Base-by-base conservation (phyloP, 148 eudicot genomes). In the Silene conica region DNA sequence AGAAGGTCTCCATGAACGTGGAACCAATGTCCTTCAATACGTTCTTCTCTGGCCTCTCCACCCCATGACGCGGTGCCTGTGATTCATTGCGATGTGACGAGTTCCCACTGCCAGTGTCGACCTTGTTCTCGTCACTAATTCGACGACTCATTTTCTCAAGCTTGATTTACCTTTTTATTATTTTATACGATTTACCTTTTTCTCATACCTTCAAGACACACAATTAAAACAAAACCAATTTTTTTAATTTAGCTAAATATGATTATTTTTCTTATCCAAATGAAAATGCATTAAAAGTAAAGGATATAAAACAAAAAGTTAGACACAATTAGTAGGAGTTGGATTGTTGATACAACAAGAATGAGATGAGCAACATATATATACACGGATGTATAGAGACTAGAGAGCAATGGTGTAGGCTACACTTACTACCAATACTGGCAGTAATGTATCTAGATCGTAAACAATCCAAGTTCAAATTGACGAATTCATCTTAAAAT, bases 1-100 rank as follows among this genome's bases (percentile, higher is more conserved):
- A 87, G 74, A 93, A 88, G 2, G 89, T 91, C 69, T 93, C 95
- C 79, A 75, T 91, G 70, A 88, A 18, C 1, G 83, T 81, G 0
- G 48, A 16, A 6, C 55, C 62, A 63, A 89, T 58, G 67, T 89
- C 91, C 64, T 79, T 74, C 31, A 84, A 69, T 8, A 87, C 65
- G 16, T 78, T 82, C 77, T 83, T 89, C 0, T 85, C 85, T 6
- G 96, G 90, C 23, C 73, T 76, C 46, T 84, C 90, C n/a, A 93
- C 86, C 70, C 85, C 89, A 74, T 88, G 95, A 13, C 82, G 52
- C 0, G 26, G 76, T 22, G 59, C 63, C 15, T 55, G 8, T 4
- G 82, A 38, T 52, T 75, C 82, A 14, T 75, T 57, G 20, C 75
- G 31, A 28, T 59, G 75, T 43, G 78, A 74, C 19, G 75, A 74